These are phyloP conservation scores for Globisporangium viniferum DNA, from an alignment of 352 stramenopile species.

Conservation along the genomic window DNA sequence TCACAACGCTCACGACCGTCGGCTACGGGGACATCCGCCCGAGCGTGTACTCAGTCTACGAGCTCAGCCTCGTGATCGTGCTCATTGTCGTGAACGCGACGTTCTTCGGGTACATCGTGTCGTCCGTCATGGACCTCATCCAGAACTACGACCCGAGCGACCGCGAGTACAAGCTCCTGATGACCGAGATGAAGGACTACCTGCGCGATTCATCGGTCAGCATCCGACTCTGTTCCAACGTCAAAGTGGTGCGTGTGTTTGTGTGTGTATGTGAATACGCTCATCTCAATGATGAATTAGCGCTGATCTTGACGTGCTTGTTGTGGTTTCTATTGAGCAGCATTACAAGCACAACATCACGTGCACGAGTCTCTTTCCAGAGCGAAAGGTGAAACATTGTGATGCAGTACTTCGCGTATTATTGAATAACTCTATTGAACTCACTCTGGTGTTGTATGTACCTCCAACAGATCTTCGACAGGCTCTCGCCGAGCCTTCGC, in stretches of 20 bases:
- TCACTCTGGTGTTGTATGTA: background rate
- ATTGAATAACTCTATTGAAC: background rate
- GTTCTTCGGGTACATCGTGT: conserved; percentile 81
- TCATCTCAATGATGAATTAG: conserved; percentile 7
- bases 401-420: background rate
- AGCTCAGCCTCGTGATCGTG: conserved; percentile 67
- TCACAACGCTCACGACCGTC: conserved; percentile 90
- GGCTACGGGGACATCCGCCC: conserved; percentile 82
- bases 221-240: conserved; percentile 51
- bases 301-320: background rate
- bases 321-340: conserved; percentile 20
- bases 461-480: conserved; percentile 66
- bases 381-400: conserved; percentile 55
- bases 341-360: conserved; percentile 73
- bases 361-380: conserved; percentile 72
- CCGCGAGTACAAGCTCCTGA: conserved; percentile 66
- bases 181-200: conserved; percentile 89
- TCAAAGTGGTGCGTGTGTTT: conserved; percentile 48
- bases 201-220: conserved; percentile 61
- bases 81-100: conserved; percentile 81
- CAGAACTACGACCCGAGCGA: conserved; percentile 74
- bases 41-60: conserved; percentile 68
- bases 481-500: conserved; percentile 72
- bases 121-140: conserved; percentile 79
- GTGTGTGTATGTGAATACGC: background rate